Percentiles rank a stretch among this genome's conserved stretches.
These are phyloP conservation scores for Penicillium sp. DNA, from an alignment of 2,329 filamentous ascomycete species.

Conservation along the genomic window DNA sequence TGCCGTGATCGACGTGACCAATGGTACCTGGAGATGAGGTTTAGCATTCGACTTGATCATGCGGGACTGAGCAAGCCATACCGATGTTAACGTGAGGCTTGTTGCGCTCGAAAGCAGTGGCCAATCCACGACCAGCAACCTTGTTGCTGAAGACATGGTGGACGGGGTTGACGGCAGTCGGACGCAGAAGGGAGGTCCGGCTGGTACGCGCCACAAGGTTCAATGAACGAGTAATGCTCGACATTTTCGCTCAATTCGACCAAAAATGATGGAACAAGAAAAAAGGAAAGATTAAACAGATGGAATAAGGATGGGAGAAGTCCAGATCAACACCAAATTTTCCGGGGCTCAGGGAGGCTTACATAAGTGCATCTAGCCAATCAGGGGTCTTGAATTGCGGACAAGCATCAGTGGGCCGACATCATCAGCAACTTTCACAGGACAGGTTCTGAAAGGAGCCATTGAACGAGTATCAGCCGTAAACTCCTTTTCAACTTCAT, in stretches of 20 bases:
- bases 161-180: conserved; percentile 72
- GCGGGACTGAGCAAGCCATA: conserved; percentile 44
- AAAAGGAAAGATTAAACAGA: conserved; percentile 29
- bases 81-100: conserved; percentile 99
- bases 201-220: conserved; percentile 81
- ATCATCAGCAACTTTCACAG: background rate
- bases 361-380: conserved; percentile 39
- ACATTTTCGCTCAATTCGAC: conserved; percentile 63
- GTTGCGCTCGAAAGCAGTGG: conserved; percentile 73
- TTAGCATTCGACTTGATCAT: background rate
- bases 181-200: conserved; percentile 70
- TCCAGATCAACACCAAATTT: conserved; percentile 37
- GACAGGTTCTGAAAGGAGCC: background rate
- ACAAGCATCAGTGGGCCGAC: conserved; percentile 5
- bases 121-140: conserved; percentile 56
- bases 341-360: conserved; percentile 30
- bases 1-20: conserved; percentile 99
- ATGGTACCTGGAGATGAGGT: conserved; percentile 70
- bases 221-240: conserved; percentile 75
- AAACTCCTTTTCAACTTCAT: too few relatives aligned
- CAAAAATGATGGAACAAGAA: conserved; percentile 32
- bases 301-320: conserved; percentile 26
- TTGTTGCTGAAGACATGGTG: conserved; percentile 58
- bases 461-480: too few relatives aligned
- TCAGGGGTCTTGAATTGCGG: conserved; percentile 34